phyloP scores from a whole-genome alignment of 139 green algal genomes.

The Diplosphaera chodatii region DNA sequence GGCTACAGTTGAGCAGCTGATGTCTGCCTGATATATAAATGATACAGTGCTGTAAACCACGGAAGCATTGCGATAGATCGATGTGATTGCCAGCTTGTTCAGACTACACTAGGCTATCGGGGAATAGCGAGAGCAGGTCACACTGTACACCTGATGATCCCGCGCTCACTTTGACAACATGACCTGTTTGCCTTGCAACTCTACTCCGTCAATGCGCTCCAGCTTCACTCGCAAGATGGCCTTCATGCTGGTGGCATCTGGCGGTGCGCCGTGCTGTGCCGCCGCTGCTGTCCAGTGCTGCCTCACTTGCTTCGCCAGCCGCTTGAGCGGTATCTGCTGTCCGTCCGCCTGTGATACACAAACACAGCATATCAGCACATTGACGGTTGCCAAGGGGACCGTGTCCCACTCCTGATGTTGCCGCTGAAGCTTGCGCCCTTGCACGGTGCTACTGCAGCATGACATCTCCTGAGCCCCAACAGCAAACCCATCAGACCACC shows the following conservation, averaged over 20 bases:
- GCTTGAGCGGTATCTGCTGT: constrained; percentile 24
- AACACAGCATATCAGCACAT: no score
- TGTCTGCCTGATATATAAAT: not conserved
- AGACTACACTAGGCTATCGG: no score
- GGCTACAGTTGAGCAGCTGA: not conserved
- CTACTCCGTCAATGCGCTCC: not conserved
- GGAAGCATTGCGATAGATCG: not conserved
- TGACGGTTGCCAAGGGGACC: no score
- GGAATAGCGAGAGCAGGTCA: no score
- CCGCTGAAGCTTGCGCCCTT: no score
- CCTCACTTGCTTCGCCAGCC: constrained; percentile 24
- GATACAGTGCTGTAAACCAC: not conserved
- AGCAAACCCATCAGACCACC: no score
- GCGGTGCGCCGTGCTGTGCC: constrained; percentile 10
- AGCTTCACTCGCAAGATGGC: constrained; percentile 2
- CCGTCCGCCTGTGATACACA: constrained; percentile 5
- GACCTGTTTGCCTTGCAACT: constrained; percentile 22
- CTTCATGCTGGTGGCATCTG: not conserved
- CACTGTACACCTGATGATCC: no score
- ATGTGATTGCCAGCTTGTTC: no score
- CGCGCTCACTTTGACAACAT: not conserved
- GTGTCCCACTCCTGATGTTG: no score
- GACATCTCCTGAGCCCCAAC: no score
- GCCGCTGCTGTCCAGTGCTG: constrained; percentile 2
- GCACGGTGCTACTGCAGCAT: no score